Conservation (phyloP, 2,329 filamentous ascomycete genomes). For the Cladophialophora bantiana region DNA sequence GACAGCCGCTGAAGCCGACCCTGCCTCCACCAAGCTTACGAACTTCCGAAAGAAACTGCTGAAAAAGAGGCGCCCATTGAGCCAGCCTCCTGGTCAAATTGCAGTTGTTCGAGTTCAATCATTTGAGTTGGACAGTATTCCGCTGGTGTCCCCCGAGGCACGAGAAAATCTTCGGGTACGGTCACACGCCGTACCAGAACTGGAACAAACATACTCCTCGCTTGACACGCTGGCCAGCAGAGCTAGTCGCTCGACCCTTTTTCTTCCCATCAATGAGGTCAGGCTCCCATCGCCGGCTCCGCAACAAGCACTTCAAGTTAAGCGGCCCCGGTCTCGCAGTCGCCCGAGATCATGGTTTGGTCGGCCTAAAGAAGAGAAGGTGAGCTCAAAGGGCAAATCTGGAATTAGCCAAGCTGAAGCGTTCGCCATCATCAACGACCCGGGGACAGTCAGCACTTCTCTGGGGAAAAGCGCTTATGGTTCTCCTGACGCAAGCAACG, state of each 20-base stretch:
- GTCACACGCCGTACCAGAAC: constrained; percentile 37
- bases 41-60: constrained; percentile 34
- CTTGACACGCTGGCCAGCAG: constrained; percentile 20
- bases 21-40: background rate
- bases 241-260: constrained; percentile 31
- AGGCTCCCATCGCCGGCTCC: constrained; percentile 39
- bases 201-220: constrained; percentile 36
- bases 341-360: constrained; percentile 37
- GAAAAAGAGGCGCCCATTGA: constrained; percentile 38
- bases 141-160: constrained; percentile 31
- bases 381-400: constrained; percentile 21
- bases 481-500: constrained; percentile 24
- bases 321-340: constrained; percentile 30
- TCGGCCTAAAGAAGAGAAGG: constrained; percentile 30
- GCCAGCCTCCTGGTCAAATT: constrained; percentile 26
- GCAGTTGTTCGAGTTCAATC: constrained; percentile 33
- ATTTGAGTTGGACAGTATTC: constrained; percentile 32
- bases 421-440: constrained; percentile 33
- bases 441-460: constrained; percentile 31
- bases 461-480: constrained; percentile 37
- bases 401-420: constrained; percentile 27
- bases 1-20: background rate
- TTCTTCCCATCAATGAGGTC: constrained; percentile 27
- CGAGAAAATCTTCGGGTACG: constrained; percentile 38
- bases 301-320: constrained; percentile 15